These are phyloP conservation scores for Cornus suecica DNA, from an alignment of 148 eudicot species.

Conservation along the genomic window DNA sequence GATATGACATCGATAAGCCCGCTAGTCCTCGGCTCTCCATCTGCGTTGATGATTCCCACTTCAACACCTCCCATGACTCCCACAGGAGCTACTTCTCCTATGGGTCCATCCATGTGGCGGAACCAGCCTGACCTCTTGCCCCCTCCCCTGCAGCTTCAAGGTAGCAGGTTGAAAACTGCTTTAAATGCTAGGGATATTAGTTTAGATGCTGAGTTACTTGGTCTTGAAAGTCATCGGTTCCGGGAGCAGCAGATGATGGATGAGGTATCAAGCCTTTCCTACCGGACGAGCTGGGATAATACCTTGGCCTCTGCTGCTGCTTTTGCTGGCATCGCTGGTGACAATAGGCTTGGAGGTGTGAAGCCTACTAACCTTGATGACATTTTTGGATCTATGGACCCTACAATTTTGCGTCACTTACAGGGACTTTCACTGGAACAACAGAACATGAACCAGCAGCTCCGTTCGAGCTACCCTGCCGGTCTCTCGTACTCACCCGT, in stretches of 20 bases:
- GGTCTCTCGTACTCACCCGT: constrained; percentile 51
- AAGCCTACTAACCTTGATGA: constrained; percentile 61
- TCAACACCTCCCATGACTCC: constrained; percentile 72
- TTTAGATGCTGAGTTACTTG: constrained; percentile 42
- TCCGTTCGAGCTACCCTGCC: constrained; percentile 57
- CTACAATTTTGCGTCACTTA: constrained; percentile 29
- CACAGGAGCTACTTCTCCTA: constrained; percentile 54
- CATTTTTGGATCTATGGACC: constrained; percentile 45
- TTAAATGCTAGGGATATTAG: constrained; percentile 54
- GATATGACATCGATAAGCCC: constrained; percentile 58
- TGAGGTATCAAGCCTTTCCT: constrained; percentile 50
- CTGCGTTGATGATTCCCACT: constrained; percentile 48
- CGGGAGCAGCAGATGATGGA: constrained; percentile 60
- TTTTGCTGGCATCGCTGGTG: constrained; percentile 17
- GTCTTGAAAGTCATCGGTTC: constrained; percentile 29
- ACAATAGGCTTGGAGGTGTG: constrained; percentile 36
- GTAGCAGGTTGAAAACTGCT: constrained; percentile 61
- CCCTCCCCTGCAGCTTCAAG: constrained; percentile 63
- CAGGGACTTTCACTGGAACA: constrained; percentile 34
- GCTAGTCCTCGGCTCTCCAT: constrained; percentile 56
- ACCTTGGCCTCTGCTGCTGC: constrained; percentile 17
- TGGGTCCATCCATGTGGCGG: constrained; percentile 57
- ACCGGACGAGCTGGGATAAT: constrained; percentile 48
- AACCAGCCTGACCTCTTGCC: constrained; percentile 46
- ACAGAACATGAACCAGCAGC: constrained; percentile 58